Evolutionary conservation across 148 eudicot species (phyloP).

Genomic region (Camellia japonica): DNA sequence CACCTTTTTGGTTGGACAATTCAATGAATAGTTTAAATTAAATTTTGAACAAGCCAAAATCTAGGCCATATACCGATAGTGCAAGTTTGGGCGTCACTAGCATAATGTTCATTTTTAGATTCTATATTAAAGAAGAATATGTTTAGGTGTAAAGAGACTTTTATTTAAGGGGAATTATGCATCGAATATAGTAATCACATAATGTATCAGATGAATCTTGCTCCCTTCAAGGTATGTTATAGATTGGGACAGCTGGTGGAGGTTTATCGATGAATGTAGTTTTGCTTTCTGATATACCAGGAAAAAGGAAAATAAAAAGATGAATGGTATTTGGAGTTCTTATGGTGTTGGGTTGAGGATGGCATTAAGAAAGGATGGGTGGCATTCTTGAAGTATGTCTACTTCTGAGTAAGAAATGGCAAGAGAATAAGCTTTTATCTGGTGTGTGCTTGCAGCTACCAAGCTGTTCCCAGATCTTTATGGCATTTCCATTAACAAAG

Average conservation of each 20-base stretch:
- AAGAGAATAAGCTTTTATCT: too few species aligned
- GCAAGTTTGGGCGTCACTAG: not conserved
- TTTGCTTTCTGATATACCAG: not conserved
- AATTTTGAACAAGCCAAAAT: not conserved
- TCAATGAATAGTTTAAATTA: too few species aligned
- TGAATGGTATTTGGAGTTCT: not conserved
- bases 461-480: too few species aligned
- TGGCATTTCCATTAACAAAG: too few species aligned
- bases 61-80: not conserved
- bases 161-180: not conserved
- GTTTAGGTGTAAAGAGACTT: not conserved
- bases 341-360: not conserved
- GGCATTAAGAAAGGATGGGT: not conserved
- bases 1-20: not conserved
- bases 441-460: too few species aligned
- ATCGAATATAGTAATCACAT: not conserved
- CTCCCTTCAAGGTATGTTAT: too few species aligned
- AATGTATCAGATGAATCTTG: not conserved
- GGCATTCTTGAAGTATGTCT: too few species aligned
- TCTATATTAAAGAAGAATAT: not conserved
- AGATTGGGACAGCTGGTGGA: too few species aligned
- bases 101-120: not conserved
- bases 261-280: too few species aligned
- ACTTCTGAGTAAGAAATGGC: too few species aligned
- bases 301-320: not conserved